Evolutionary conservation across 768 basidiomycete species (phyloP).

Genomic region (Rhodotorula paludigena): DNA sequence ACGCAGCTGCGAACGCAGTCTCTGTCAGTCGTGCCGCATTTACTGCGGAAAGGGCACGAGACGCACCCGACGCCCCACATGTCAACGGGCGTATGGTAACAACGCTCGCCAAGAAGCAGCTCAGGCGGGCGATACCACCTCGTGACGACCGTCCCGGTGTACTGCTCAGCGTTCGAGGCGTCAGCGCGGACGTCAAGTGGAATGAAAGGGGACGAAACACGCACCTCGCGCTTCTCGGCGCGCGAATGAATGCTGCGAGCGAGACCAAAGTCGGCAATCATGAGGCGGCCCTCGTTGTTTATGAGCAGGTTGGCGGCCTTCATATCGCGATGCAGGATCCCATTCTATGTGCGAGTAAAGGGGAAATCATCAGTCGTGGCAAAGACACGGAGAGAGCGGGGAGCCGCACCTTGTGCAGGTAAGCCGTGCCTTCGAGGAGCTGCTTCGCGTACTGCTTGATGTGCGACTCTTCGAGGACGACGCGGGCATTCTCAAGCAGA

Average conservation of each 20-base stretch:
- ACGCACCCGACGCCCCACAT: conserved; percentile 94
- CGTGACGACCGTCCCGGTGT: conserved; percentile 93
- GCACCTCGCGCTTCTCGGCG: neutral
- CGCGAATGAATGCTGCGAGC: conserved; percentile 57
- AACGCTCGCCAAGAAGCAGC: conserved; percentile 76
- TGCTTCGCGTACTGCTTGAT: conserved; percentile 97
- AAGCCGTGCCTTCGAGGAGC: conserved; percentile 89
- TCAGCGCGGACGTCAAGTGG: neutral
- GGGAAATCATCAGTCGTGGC: too few species aligned
- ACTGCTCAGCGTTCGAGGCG: conserved; percentile 54
- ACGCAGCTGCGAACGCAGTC: conserved; percentile 61
- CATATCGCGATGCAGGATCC: conserved; percentile 96
- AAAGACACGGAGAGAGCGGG: neutral
- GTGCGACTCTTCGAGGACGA: conserved; percentile 71
- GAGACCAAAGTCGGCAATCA: conserved; percentile 93
- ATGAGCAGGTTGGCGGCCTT: conserved; percentile 97
- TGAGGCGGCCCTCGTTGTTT: conserved; percentile 72
- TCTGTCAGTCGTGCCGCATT: neutral
- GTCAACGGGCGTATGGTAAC: conserved; percentile 91
- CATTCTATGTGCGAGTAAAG: conserved; percentile 58
- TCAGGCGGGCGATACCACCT: conserved; percentile 93
- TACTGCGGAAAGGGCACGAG: neutral
- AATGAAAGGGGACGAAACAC: neutral
- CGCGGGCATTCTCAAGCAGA: conserved; percentile 69
- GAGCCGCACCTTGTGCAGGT: conserved; percentile 78